A percentile compares a stretch with the other conserved stretches of the same genome.
These are phyloP conservation scores for Hyphodiscus hymeniophilus DNA, from an alignment of 495 filamentous ascomycete species.

Conservation along the genomic window DNA sequence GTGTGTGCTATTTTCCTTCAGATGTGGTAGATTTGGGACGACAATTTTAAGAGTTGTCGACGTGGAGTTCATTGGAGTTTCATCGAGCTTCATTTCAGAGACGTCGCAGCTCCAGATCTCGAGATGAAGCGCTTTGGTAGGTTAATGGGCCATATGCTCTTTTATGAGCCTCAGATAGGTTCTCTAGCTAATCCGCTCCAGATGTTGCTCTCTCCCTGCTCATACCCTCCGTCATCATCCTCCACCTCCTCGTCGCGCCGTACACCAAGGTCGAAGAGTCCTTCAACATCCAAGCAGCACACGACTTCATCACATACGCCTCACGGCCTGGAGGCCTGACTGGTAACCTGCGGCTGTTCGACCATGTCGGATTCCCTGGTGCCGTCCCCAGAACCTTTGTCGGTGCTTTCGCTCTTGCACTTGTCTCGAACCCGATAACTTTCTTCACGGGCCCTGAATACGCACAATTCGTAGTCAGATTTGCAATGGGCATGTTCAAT, in stretches of 20 bases:
- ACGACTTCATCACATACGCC: slow-evolving; percentile 80
- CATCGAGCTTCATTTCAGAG: background rate
- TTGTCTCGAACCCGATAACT: slow-evolving; percentile 55
- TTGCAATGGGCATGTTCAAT: slow-evolving; percentile 72
- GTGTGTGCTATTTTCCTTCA: too few species aligned
- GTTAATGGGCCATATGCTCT: background rate
- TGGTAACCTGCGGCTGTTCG: slow-evolving; percentile 53
- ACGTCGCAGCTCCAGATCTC: background rate
- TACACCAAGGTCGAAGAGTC: slow-evolving; percentile 99
- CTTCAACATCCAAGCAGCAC: slow-evolving; percentile 92
- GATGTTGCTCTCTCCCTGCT: slow-evolving; percentile 44
- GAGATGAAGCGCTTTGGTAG: slow-evolving; percentile 15
- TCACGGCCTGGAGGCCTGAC: slow-evolving; percentile 50
- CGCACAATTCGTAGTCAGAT: slow-evolving; percentile 54
- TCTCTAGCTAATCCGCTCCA: slow-evolving; percentile 19
- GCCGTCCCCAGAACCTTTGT: slow-evolving; percentile 86
- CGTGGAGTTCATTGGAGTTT: too few species aligned
- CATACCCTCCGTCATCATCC: slow-evolving; percentile 57
- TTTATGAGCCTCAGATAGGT: background rate
- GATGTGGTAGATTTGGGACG: too few species aligned
- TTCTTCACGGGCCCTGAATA: slow-evolving; percentile 25
- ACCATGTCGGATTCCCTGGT: slow-evolving; percentile 88
- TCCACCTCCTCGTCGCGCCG: slow-evolving; percentile 72
- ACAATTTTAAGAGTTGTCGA: too few species aligned
- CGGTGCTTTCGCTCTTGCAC: slow-evolving; percentile 67